Evolutionary conservation across 495 filamentous ascomycete species (phyloP).

Genomic region (Aspergillus incahuasiensis): DNA sequence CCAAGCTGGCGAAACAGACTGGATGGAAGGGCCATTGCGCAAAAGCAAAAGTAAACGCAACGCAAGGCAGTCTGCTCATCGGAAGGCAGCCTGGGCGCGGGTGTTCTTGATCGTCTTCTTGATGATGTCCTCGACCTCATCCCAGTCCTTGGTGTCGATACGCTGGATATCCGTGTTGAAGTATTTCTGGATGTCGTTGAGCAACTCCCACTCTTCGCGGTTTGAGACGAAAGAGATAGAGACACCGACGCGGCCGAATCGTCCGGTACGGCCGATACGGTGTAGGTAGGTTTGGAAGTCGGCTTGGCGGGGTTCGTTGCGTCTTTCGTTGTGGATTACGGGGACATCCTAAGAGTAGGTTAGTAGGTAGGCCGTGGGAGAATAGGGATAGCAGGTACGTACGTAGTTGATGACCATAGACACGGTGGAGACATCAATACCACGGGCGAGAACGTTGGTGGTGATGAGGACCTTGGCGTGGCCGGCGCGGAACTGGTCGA

Average conservation of each 20-base stretch:
- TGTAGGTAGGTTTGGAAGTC: conserved; percentile 96
- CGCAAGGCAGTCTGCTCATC: background rate
- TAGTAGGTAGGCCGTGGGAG: conserved; percentile 1
- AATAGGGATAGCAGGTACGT: conserved; percentile 13
- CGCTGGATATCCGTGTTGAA: conserved; percentile 57
- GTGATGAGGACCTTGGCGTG: conserved; percentile 96
- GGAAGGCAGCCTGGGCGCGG: conserved; percentile 59
- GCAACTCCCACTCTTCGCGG: conserved; percentile 65
- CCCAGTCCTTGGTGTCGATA: conserved; percentile 73
- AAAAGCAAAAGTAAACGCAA: background rate
- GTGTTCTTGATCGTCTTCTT: conserved; percentile 79
- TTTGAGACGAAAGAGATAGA: conserved; percentile 88
- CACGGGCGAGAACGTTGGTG: conserved; percentile 93
- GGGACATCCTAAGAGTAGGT: conserved; percentile 50
- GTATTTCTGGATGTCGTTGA: conserved; percentile 69
- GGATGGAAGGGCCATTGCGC: background rate
- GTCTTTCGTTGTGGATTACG: conserved; percentile 24
- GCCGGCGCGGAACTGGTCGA: conserved; percentile 82
- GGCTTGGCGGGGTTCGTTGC: conserved; percentile 39
- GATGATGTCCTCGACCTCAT: conserved; percentile 73
- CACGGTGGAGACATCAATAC: conserved; percentile 94
- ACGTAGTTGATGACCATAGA: conserved; percentile 97
- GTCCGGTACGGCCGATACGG: conserved; percentile 94
- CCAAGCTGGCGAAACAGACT: background rate
- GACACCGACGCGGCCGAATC: conserved; percentile 96